These are phyloP conservation scores for Clohesyomyces aquaticus DNA, from an alignment of 495 filamentous ascomycete species.

Conservation along the genomic window DNA sequence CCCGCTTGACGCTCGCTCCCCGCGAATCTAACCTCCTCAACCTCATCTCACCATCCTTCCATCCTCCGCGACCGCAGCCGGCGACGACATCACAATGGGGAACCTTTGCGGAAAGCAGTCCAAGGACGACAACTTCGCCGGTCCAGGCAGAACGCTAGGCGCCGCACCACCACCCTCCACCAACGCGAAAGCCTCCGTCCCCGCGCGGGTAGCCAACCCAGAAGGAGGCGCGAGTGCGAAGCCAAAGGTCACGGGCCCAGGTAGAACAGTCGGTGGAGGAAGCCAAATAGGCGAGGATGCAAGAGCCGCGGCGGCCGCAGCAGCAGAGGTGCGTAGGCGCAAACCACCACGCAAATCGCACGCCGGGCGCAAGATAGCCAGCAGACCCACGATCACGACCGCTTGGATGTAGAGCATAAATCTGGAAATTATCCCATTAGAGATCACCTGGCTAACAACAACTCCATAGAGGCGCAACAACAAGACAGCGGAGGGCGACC, in stretches of 20 bases:
- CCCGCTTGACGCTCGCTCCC: slow-evolving; percentile 4
- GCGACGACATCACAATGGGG: slow-evolving; percentile 21
- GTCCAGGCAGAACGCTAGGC: slow-evolving; percentile 27
- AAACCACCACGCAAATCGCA: background rate
- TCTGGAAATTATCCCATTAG: background rate
- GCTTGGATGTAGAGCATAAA: slow-evolving; percentile 26
- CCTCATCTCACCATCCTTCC: background rate
- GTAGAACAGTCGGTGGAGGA: slow-evolving; percentile 16
- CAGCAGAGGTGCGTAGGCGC: slow-evolving; percentile 38
- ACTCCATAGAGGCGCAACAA: slow-evolving; percentile 24
- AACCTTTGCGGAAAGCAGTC: slow-evolving; percentile 35
- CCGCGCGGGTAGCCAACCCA: slow-evolving; percentile 16
- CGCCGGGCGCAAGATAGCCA: background rate
- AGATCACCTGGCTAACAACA: slow-evolving; percentile 14
- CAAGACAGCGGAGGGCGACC: slow-evolving; percentile 19
- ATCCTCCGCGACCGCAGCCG: background rate
- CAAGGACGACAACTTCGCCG: slow-evolving; percentile 35
- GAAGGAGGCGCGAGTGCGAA: background rate
- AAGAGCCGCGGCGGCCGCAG: slow-evolving; percentile 25
- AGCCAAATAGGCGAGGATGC: slow-evolving; percentile 16
- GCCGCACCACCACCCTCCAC: slow-evolving; percentile 20
- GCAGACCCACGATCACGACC: slow-evolving; percentile 25
- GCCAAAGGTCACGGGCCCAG: slow-evolving; percentile 23
- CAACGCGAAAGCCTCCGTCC: slow-evolving; percentile 28
- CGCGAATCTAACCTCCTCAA: background rate